A percentile compares a stretch with the other conserved stretches of the same genome.
Evolutionary conservation across 768 basidiomycete genomes (phyloP).

Genomic region (Mrakia frigida): DNA sequence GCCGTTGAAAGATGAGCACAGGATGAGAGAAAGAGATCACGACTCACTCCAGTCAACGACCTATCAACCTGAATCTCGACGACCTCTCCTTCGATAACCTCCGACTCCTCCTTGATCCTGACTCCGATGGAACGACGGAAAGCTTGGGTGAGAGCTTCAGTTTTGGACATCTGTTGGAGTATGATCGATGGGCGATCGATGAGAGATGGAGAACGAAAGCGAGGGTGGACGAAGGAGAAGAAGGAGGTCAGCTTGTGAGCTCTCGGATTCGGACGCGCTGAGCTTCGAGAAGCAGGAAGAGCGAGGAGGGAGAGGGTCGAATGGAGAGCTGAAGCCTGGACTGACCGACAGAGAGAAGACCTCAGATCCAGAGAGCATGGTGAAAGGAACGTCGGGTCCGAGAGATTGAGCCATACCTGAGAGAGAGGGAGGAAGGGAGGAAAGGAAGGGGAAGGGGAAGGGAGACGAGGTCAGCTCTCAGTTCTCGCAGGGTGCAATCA

Average conservation of each 20-base stretch:
- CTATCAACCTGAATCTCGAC: constrained; percentile 98
- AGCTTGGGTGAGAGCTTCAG: constrained; percentile 93
- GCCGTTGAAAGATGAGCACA: no score
- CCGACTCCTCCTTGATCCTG: constrained; percentile 93
- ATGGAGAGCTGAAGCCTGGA: not conserved
- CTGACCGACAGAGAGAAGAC: constrained; percentile 77
- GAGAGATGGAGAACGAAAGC: not conserved
- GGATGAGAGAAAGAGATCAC: not conserved
- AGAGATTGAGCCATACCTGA: constrained; percentile 93
- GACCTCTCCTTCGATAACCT: constrained; percentile 95
- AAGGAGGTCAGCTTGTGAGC: not conserved
- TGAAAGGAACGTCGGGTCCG: constrained; percentile 92
- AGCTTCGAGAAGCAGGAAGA: not conserved
- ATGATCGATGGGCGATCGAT: no score
- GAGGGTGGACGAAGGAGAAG: not conserved
- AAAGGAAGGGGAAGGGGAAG: not conserved
- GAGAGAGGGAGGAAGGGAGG: not conserved
- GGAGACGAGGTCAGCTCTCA: not conserved
- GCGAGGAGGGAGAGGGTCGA: no score
- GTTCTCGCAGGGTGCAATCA: not conserved
- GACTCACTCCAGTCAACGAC: constrained; percentile 83
- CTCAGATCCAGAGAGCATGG: constrained; percentile 95
- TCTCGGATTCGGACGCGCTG: not conserved
- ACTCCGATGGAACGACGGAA: constrained; percentile 95
- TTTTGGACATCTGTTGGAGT: constrained; percentile 78